Percentiles rank a stretch among this genome's conserved stretches.
Conservation (phyloP, 2,329 filamentous ascomycete species). For the Pseudogymnoascus sp. region DNA sequence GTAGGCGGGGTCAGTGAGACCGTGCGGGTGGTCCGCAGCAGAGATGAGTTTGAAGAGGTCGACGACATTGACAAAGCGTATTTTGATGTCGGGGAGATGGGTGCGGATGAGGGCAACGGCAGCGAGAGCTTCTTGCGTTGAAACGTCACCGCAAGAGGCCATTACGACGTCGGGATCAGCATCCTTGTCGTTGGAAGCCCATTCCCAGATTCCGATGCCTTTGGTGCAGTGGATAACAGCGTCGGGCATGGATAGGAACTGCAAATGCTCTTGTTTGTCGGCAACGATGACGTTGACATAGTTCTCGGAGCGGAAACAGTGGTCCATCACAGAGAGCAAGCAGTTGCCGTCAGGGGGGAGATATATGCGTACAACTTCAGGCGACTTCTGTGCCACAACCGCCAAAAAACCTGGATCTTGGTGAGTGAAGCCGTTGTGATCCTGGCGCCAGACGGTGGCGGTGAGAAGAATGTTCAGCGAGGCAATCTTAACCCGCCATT, state of each 20-base stretch:
- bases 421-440: slow-evolving; percentile 77
- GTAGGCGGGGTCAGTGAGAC: slow-evolving; percentile 59
- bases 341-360: slow-evolving; percentile 73
- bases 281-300: slow-evolving; percentile 76
- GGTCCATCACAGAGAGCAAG: slow-evolving; percentile 65
- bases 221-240: slow-evolving; percentile 70
- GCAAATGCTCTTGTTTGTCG: slow-evolving; percentile 71
- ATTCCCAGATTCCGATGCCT: slow-evolving; percentile 69
- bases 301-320: slow-evolving; percentile 64
- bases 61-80: slow-evolving; percentile 72
- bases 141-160: slow-evolving; percentile 66
- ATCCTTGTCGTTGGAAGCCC: slow-evolving; percentile 62
- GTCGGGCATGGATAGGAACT: slow-evolving; percentile 65
- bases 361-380: slow-evolving; percentile 72
- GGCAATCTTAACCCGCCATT: slow-evolving; percentile 64
- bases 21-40: slow-evolving; percentile 62
- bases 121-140: slow-evolving; percentile 65
- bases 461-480: slow-evolving; percentile 75
- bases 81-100: slow-evolving; percentile 61
- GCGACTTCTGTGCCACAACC: slow-evolving; percentile 70
- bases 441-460: slow-evolving; percentile 71
- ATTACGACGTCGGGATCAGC: slow-evolving; percentile 66
- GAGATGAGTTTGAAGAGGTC: slow-evolving; percentile 75
- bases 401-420: slow-evolving; percentile 75
- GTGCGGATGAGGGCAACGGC: slow-evolving; percentile 66